Percentiles rank a stretch among this genome's conserved stretches.
Conservation (phyloP, 495 filamentous ascomycete genomes). For the Chaetomium fimeti region DNA sequence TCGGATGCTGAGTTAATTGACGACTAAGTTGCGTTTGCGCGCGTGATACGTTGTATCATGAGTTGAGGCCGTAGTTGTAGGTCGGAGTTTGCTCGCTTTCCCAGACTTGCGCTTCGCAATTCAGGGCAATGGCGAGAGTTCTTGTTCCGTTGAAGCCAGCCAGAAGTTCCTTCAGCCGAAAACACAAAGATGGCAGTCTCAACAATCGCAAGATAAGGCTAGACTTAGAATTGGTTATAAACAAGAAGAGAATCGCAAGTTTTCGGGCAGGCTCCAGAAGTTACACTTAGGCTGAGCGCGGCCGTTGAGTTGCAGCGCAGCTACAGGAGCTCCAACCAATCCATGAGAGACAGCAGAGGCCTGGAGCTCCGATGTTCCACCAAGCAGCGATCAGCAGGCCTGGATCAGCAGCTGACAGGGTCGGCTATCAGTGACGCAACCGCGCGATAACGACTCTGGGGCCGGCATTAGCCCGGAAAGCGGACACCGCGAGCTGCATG, state of each 20-base stretch:
- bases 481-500: constrained; percentile 7
- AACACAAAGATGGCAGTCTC: too few relatives aligned
- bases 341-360: not conserved
- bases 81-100: too few relatives aligned
- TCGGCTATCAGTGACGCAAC: constrained; percentile 42
- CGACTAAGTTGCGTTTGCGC: too few relatives aligned
- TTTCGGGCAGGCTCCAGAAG: constrained; percentile 5
- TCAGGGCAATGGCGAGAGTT: too few relatives aligned
- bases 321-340: constrained; percentile 15
- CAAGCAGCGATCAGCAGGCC: constrained; percentile 30
- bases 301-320: constrained; percentile 8
- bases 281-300: constrained; percentile 3
- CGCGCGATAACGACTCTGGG: constrained; percentile 27
- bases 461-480: not conserved
- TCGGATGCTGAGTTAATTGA: not conserved
- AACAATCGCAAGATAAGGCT: too few relatives aligned
- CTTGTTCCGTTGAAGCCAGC: too few relatives aligned
- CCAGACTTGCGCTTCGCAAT: too few relatives aligned
- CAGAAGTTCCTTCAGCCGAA: too few relatives aligned
- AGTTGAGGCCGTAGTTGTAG: not conserved
- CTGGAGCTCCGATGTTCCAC: constrained; percentile 18
- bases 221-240: not conserved
- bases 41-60: too few relatives aligned
- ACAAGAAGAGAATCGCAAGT: not conserved
- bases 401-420: constrained; percentile 24